A percentile compares a stretch with the other conserved stretches of the same genome.
phyloP scores from a whole-genome alignment of 805 yeast species.

The Tetrapisispora pingtungensis region DNA sequence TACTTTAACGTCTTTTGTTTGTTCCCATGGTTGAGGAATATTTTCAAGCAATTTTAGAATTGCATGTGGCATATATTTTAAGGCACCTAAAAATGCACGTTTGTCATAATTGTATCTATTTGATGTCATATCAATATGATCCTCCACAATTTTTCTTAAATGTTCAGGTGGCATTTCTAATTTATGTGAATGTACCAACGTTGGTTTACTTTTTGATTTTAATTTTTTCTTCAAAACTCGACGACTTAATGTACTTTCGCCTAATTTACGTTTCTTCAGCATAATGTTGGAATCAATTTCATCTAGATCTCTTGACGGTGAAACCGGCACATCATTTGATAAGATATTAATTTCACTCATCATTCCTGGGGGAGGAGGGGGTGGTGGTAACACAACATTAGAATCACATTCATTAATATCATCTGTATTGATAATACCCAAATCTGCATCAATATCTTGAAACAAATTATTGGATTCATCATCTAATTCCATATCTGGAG shows the following conservation, averaged over 20 bases:
- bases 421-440: conserved; percentile 2
- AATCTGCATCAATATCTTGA: conserved; percentile 5
- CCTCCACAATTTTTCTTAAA: conserved; percentile 68
- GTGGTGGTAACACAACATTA: conserved; percentile 20
- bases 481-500: conserved; percentile 5
- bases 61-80: conserved; percentile 95
- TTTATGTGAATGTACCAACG: conserved; percentile 49
- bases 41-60: conserved; percentile 78
- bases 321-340: background rate
- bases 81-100: conserved; percentile 77
- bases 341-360: conserved; percentile 3
- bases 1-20: conserved; percentile 72
- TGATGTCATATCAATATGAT: conserved; percentile 78
- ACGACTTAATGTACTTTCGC: conserved; percentile 22
- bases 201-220: conserved; percentile 13
- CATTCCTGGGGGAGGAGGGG: conserved; percentile 15
- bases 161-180: conserved; percentile 92
- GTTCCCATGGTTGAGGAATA: conserved; percentile 99
- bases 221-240: conserved; percentile 11
- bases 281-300: background rate
- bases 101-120: conserved; percentile 74
- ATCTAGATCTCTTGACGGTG: conserved; percentile 6
- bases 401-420: background rate
- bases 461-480: conserved; percentile 2
- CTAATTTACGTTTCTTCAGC: background rate